Evolutionary conservation across 2,329 filamentous ascomycete species (phyloP).

Genomic region (Coccinonectria pachysandricola): DNA sequence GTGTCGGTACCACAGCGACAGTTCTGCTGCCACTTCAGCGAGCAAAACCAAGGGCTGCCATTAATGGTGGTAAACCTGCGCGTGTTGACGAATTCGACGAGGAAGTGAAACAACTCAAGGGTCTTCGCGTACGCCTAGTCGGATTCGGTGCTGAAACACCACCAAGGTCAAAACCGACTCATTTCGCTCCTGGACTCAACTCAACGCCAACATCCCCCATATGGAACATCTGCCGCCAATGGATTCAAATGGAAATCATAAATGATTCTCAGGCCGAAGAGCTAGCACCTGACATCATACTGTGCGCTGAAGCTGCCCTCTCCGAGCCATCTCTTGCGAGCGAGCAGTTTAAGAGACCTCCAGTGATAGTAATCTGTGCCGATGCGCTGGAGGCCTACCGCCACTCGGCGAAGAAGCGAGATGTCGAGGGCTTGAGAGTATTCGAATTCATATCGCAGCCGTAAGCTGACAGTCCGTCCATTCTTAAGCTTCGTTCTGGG

Average conservation of each 20-base stretch:
- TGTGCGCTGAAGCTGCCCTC: conserved; percentile 13
- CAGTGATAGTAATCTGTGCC: conserved; percentile 24
- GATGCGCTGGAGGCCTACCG: conserved; percentile 22
- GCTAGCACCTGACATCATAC: conserved; percentile 17
- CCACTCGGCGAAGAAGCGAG: conserved; percentile 10
- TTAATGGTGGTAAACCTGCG: conserved; percentile 4
- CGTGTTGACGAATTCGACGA: conserved; percentile 20
- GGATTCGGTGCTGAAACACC: background rate
- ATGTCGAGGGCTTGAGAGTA: conserved; percentile 10
- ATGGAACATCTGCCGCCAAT: conserved; percentile 9
- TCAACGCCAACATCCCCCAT: conserved; percentile 4
- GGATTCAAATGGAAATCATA: conserved; percentile 13
- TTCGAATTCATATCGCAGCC: conserved; percentile 31
- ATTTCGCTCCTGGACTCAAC: conserved; percentile 3
- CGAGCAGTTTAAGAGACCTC: conserved; percentile 6
- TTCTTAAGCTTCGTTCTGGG: background rate
- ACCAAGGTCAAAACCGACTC: background rate
- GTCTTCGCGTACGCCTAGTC: conserved; percentile 15
- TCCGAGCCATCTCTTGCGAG: conserved; percentile 1
- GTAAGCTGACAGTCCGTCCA: conserved; percentile 12
- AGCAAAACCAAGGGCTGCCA: background rate
- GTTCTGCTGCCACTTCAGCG: conserved; percentile 22
- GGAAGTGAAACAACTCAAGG: conserved; percentile 17
- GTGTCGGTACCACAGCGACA: conserved; percentile 12
- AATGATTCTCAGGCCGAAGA: conserved; percentile 1